These are phyloP conservation scores for Cystobasidiaceae sp. DNA, from an alignment of 1,284 basidiomycete species.

Conservation along the genomic window DNA sequence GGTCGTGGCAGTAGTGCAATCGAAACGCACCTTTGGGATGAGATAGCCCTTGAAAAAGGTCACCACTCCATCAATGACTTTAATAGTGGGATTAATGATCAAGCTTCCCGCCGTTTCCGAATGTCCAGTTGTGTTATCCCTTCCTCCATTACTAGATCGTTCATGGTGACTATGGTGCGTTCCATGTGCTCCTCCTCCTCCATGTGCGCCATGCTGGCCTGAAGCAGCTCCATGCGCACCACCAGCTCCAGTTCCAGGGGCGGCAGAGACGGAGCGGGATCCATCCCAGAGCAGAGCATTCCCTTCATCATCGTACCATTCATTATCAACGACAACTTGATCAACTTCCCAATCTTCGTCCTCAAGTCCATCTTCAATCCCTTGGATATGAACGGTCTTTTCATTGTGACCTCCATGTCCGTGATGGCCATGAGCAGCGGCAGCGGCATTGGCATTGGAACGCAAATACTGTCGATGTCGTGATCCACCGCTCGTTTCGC, in stretches of 20 bases:
- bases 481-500: too few species aligned
- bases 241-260: not conserved
- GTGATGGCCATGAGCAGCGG: too few species aligned
- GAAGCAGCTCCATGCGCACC: not conserved
- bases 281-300: not conserved
- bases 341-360: slow-evolving; percentile 9
- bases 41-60: slow-evolving; percentile 27
- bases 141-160: slow-evolving; percentile 2
- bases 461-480: too few species aligned
- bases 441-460: too few species aligned
- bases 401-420: too few species aligned
- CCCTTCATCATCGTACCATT: not conserved
- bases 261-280: not conserved
- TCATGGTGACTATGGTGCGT: not conserved
- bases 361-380: not conserved
- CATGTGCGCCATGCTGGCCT: not conserved
- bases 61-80: slow-evolving; percentile 22
- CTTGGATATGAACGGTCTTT: too few species aligned
- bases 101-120: slow-evolving; percentile 28
- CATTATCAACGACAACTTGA: slow-evolving; percentile 17
- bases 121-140: slow-evolving; percentile 10
- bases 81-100: slow-evolving; percentile 14
- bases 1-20: not conserved
- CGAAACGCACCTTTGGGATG: slow-evolving; percentile 14
- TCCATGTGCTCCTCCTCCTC: not conserved